Evolutionary conservation across 2,329 filamentous ascomycete genomes (phyloP).

Genomic region (Dactylonectria macrodidyma): DNA sequence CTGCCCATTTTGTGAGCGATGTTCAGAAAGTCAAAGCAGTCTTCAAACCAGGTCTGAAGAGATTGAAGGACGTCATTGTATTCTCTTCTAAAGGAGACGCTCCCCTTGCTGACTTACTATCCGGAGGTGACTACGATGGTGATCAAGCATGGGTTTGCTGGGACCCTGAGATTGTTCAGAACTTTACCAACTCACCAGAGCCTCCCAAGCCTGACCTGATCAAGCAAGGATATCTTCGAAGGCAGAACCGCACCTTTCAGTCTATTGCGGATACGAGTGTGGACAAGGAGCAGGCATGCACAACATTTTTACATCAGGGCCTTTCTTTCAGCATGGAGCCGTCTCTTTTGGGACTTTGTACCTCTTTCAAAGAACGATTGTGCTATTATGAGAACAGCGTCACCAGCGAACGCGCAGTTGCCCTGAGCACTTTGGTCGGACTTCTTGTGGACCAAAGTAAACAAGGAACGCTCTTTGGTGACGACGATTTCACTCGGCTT

Average conservation of each 20-base stretch:
- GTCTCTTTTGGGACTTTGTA: conserved; percentile 74
- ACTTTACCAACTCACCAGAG: conserved; percentile 73
- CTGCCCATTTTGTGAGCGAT: conserved; percentile 79
- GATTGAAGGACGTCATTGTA: conserved; percentile 83
- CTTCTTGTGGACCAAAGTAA: conserved; percentile 72
- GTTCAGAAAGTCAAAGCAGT: conserved; percentile 78
- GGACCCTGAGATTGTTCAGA: conserved; percentile 75
- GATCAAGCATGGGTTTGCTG: conserved; percentile 85
- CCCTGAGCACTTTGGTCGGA: conserved; percentile 67
- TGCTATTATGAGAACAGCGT: conserved; percentile 73
- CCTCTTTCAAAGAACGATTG: conserved; percentile 73
- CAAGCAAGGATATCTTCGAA: conserved; percentile 62
- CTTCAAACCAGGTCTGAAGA: conserved; percentile 72
- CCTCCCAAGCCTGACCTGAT: conserved; percentile 59
- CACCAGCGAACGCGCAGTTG: conserved; percentile 58
- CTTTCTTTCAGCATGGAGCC: conserved; percentile 72
- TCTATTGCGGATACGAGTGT: conserved; percentile 55
- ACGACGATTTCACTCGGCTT: conserved; percentile 31
- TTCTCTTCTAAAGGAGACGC: conserved; percentile 76
- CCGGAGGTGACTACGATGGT: conserved; percentile 87
- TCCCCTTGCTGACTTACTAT: conserved; percentile 79
- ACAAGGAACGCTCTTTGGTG: conserved; percentile 66
- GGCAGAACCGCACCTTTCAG: conserved; percentile 62
- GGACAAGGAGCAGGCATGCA: conserved; percentile 51
- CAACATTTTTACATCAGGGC: conserved; percentile 65